These are phyloP conservation scores for Aquilaria sinensis DNA, from an alignment of 345 rosid genomes.

Conservation along the genomic window DNA sequence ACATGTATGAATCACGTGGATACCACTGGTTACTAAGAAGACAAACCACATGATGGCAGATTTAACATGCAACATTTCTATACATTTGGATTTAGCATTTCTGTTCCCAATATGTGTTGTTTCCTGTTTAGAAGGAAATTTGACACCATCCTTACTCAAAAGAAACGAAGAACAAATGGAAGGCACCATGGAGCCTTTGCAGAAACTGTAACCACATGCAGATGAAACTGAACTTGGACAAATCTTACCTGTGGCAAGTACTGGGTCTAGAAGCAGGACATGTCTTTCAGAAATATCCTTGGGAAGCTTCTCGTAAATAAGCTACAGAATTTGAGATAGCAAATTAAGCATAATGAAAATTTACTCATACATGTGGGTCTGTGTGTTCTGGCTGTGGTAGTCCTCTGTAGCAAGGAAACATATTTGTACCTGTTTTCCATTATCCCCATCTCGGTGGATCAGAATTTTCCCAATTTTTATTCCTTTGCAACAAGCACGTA, in stretches of 20 bases:
- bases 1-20: too few species aligned
- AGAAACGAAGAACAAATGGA: too few species aligned
- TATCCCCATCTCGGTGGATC: conserved; percentile 96
- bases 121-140: too few species aligned
- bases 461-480: conserved; percentile 97
- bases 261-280: conserved; percentile 95
- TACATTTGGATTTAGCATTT: too few species aligned
- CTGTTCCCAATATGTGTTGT: too few species aligned
- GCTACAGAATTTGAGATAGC: conserved; percentile 37
- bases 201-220: too few species aligned
- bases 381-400: neutral
- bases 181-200: too few species aligned
- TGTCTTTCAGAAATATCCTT: conserved; percentile 92
- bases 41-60: too few species aligned
- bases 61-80: too few species aligned
- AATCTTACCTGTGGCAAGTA: conserved; percentile 78
- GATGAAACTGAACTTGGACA: conserved; percentile 2
- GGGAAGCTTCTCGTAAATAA: conserved; percentile 97
- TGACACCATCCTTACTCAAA: too few species aligned
- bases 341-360: conserved; percentile 6
- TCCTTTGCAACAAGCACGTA: conserved; percentile 98
- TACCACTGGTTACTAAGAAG: too few species aligned
- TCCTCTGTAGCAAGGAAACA: neutral
- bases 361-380: neutral
- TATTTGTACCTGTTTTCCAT: conserved; percentile 72